phyloP scores from a whole-genome alignment of 495 filamentous ascomycete species.

The Penicillium canariense region DNA sequence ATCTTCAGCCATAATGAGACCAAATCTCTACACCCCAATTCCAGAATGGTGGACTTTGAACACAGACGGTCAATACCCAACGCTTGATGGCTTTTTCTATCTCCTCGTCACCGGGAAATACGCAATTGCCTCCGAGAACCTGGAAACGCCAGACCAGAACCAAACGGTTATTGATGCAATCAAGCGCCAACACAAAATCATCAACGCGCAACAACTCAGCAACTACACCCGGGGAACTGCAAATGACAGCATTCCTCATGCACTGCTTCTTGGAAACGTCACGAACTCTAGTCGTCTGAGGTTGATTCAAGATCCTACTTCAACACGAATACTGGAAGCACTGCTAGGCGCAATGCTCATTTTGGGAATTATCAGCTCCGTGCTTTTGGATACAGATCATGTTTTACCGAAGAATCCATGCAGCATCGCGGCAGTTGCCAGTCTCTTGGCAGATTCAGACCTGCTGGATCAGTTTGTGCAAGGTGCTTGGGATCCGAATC shows the following conservation, averaged over 20 bases:
- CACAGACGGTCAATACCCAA: neutral
- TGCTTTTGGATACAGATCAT: constrained; percentile 24
- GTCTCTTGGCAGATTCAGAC: constrained; percentile 27
- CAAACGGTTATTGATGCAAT: constrained; percentile 1
- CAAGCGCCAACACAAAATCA: constrained; percentile 9
- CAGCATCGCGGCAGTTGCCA: constrained; percentile 31
- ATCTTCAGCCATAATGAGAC: neutral
- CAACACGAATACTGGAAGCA: constrained; percentile 33
- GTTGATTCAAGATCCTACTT: constrained; percentile 29
- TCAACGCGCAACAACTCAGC: constrained; percentile 7
- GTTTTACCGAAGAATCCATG: constrained; percentile 29
- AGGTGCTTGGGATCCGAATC: neutral
- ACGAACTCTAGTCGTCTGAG: neutral
- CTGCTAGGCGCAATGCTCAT: constrained; percentile 23
- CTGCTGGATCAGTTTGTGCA: constrained; percentile 2
- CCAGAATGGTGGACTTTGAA: constrained; percentile 8
- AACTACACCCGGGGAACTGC: constrained; percentile 2
- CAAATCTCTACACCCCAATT: constrained; percentile 3
- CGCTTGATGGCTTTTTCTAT: constrained; percentile 7
- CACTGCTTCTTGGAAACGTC: constrained; percentile 2
- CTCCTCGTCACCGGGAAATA: neutral
- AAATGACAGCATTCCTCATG: neutral
- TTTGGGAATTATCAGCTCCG: constrained; percentile 13
- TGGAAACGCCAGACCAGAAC: neutral
- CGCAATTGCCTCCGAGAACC: neutral